Base-by-base conservation (phyloP, 192 early-diverging fungal genomes). In the Coemansia sp. region DNA sequence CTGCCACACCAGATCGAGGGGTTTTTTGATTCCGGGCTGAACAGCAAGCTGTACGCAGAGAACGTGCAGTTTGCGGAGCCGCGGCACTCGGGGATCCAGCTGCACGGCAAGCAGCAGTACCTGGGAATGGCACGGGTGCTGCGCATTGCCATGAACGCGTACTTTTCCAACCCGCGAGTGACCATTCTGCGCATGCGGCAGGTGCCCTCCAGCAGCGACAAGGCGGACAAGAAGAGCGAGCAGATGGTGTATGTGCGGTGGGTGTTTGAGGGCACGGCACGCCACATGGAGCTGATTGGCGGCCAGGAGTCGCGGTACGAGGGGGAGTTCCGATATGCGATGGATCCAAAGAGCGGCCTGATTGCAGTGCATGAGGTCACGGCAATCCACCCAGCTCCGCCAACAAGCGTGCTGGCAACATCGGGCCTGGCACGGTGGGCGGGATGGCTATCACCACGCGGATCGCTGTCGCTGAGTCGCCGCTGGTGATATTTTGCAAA, bases 251-350 rank as follows among this genome's bases (percentile, higher is more conserved):
- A 21, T 53, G 66, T 78, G 55, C 55, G 74, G 7, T 78, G 74
- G 74, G 61, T 70, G 41, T 78, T 78, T 54, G 74, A 78, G 61
- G 74, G 68, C 19, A 21, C 57, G 44, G 63, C 74, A 19, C 37
- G 74, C 14, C 68, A 78, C 36, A 37, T 59, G 6, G 63, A 61
- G 19, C 36, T 70, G 35, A 53, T 78, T 12, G 74, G 68, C 16
- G 59, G 55, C 0, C 16, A 45, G 3, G 53, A 9, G 44, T 70
- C 74, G n/a, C 37, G 67, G 44, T 78, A 66, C 35, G 74, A 78
- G 57, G 74, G 74, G 45, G 74, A 78, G 59, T 78, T 78, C 49
- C 54, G 60, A 36, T 78, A 78, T 16, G 39, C 11, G 12, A 60
- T 78, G 6, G 59, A 78, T 38, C 59, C 55, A 20, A 44, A 31